Evolutionary conservation across 176 grass and related monocot genomes (phyloP).

Genomic region (Tillandsia leiboldiana): DNA sequence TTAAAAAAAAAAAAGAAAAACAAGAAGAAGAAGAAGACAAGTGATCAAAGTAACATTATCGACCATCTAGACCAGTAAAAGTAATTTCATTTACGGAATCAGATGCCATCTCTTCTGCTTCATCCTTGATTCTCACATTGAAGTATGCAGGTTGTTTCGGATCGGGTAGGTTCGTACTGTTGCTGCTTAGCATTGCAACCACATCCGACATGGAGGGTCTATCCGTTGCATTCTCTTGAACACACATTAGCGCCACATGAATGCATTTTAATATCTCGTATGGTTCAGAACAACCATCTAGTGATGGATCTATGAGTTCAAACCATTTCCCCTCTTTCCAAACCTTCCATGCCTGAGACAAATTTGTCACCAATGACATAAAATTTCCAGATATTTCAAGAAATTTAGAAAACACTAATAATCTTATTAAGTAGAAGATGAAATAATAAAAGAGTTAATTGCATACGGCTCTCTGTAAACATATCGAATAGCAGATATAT

Average conservation of each 20-base stretch:
- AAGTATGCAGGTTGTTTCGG: not conserved
- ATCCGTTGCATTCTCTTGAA: slow-evolving; percentile 17
- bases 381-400: not conserved
- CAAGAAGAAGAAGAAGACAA: not conserved
- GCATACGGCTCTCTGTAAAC: too few relatives aligned
- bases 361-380: not conserved
- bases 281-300: not conserved
- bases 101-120: not conserved
- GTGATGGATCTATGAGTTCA: slow-evolving; percentile 16
- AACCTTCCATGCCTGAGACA: slow-evolving; percentile 29
- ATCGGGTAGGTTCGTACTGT: not conserved
- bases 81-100: not conserved
- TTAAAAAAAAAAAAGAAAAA: too few relatives aligned
- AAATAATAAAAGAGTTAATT: not conserved
- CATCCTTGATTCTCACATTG: not conserved
- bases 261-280: slow-evolving; percentile 27
- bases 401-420: not conserved
- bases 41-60: not conserved
- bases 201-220: slow-evolving; percentile 36
- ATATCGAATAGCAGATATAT: too few relatives aligned
- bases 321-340: slow-evolving; percentile 11
- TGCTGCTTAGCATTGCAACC: slow-evolving; percentile 17
- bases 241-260: slow-evolving; percentile 22
- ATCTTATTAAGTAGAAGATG: not conserved
- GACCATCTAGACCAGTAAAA: not conserved